Percentiles rank a stretch among this genome's conserved stretches.
These are phyloP conservation scores for Didymella glomerata DNA, from an alignment of 2,329 filamentous ascomycete genomes.

Conservation along the genomic window DNA sequence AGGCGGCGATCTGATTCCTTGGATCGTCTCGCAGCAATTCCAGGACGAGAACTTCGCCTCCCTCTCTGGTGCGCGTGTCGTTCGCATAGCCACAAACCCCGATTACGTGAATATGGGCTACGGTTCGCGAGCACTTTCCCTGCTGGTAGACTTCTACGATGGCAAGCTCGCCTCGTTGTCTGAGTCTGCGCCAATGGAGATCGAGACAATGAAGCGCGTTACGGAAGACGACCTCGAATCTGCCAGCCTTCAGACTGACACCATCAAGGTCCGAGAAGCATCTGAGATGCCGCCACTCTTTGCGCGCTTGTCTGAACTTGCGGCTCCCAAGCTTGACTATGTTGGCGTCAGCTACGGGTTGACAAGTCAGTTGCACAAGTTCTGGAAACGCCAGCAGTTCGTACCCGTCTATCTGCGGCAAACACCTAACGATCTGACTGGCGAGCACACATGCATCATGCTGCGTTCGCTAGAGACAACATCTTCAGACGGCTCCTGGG, in stretches of 20 bases:
- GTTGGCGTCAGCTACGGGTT: slow-evolving; percentile 95
- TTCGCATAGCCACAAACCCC: slow-evolving; percentile 95
- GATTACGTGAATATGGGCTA: slow-evolving; percentile 95
- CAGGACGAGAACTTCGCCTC: slow-evolving; percentile 96
- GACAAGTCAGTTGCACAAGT: slow-evolving; percentile 86
- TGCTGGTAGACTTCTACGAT: slow-evolving; percentile 92
- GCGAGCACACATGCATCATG: slow-evolving; percentile 98
- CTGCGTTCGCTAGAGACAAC: slow-evolving; percentile 74
- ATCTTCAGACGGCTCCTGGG: slow-evolving; percentile 75
- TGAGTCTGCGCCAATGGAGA: slow-evolving; percentile 69
- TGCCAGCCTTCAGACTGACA: slow-evolving; percentile 80
- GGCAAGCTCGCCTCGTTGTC: slow-evolving; percentile 87
- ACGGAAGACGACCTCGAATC: slow-evolving; percentile 83
- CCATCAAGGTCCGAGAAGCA: slow-evolving; percentile 89
- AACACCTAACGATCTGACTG: slow-evolving; percentile 94
- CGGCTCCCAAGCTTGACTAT: slow-evolving; percentile 84
- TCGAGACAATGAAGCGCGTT: slow-evolving; percentile 74
- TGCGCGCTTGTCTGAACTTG: slow-evolving; percentile 82
- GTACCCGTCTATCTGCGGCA: slow-evolving; percentile 92
- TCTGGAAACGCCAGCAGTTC: slow-evolving; percentile 92
- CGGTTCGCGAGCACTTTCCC: slow-evolving; percentile 84
- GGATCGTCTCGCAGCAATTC: slow-evolving; percentile 97
- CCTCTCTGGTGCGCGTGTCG: slow-evolving; percentile 88
- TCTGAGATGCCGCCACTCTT: slow-evolving; percentile 93
- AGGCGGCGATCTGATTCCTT: slow-evolving; percentile 92